Conservation (phyloP, 352 stramenopile species). For the Peronospora destructor region DNA sequence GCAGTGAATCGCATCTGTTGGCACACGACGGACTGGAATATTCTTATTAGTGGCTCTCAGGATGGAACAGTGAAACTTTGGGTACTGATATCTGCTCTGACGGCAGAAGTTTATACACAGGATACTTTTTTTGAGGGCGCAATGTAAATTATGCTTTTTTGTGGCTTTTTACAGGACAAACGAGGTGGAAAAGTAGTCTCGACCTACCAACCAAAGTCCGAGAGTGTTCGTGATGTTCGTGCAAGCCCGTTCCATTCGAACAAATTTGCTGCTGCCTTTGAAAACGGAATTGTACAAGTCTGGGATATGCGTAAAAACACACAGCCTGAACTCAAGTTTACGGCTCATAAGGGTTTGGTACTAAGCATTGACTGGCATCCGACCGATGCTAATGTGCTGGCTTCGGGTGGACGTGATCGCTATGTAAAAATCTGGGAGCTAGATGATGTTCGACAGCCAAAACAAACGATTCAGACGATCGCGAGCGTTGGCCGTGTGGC, state of each 20-base stretch:
- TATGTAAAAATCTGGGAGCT: conserved; percentile 87
- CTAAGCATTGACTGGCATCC: conserved; percentile 82
- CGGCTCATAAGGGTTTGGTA: conserved; percentile 80
- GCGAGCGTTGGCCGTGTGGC: conserved; percentile 74
- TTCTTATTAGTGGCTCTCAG: conserved; percentile 82
- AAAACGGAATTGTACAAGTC: conserved; percentile 83
- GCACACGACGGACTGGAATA: conserved; percentile 70
- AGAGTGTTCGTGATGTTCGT: conserved; percentile 80
- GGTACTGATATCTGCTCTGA: conserved; percentile 26
- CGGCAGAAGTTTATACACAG: neutral
- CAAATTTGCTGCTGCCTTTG: conserved; percentile 76
- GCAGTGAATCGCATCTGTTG: conserved; percentile 86
- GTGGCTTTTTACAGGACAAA: conserved; percentile 45
- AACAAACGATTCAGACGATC: conserved; percentile 84
- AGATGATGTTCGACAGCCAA: conserved; percentile 57
- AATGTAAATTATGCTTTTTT: neutral
- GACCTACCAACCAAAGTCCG: conserved; percentile 80
- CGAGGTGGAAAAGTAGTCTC: conserved; percentile 57
- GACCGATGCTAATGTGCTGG: conserved; percentile 50
- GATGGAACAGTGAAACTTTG: conserved; percentile 85
- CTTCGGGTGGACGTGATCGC: conserved; percentile 75
- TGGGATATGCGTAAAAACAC: conserved; percentile 83
- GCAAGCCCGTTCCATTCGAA: conserved; percentile 68
- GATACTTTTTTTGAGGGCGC: neutral
- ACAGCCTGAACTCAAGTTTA: conserved; percentile 80